Evolutionary conservation across 2,329 filamentous ascomycete genomes (phyloP).

Genomic region (Neonectria punicea): DNA sequence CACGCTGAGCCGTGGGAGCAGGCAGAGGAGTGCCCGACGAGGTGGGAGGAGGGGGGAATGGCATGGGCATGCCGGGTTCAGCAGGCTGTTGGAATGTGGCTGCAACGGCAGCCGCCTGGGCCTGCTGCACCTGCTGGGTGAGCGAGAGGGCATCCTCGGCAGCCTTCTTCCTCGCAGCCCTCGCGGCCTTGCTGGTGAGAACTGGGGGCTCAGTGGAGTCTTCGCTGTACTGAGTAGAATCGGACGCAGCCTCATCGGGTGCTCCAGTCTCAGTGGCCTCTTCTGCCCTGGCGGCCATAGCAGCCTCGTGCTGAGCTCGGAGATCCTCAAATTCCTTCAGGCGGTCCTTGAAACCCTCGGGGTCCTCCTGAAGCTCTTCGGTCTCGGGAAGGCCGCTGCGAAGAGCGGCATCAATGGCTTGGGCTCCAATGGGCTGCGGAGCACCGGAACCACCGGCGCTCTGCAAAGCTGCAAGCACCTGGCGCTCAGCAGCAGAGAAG

Average conservation of each 20-base stretch:
- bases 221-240: constrained; percentile 25
- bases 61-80: constrained; percentile 75
- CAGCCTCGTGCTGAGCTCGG: constrained; percentile 75
- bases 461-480: constrained; percentile 58
- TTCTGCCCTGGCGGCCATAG: constrained; percentile 51
- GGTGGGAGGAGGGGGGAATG: constrained; percentile 71
- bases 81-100: constrained; percentile 61
- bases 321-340: constrained; percentile 86
- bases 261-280: constrained; percentile 50
- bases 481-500: constrained; percentile 65
- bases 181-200: constrained; percentile 40
- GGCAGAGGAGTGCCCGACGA: constrained; percentile 85
- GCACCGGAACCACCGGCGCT: constrained; percentile 33
- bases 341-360: constrained; percentile 73
- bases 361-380: constrained; percentile 63
- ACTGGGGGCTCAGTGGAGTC: constrained; percentile 23
- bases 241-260: constrained; percentile 28
- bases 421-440: constrained; percentile 52
- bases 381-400: constrained; percentile 61
- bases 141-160: constrained; percentile 67
- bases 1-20: constrained; percentile 88
- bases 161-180: constrained; percentile 47
- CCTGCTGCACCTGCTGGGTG: constrained; percentile 86
- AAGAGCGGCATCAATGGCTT: constrained; percentile 47
- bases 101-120: constrained; percentile 60